A percentile compares a stretch with the other conserved stretches of the same genome.
These are phyloP conservation scores for Xylona heveae DNA, from an alignment of 495 filamentous ascomycete genomes.

Conservation along the genomic window DNA sequence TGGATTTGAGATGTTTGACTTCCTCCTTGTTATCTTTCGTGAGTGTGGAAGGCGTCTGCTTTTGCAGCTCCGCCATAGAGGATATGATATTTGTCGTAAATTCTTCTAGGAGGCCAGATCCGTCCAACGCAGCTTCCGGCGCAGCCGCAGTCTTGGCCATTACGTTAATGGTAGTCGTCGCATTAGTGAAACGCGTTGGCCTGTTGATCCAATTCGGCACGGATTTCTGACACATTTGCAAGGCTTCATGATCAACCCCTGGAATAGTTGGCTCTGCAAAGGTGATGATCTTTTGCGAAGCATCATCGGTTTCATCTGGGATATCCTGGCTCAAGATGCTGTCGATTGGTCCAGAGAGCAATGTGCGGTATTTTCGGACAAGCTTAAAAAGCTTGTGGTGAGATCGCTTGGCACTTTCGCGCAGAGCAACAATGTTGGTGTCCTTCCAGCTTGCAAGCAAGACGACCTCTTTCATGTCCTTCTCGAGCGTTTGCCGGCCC, in stretches of 20 bases:
- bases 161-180: slow-evolving; percentile 34
- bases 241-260: slow-evolving; percentile 20
- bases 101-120: neutral
- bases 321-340: slow-evolving; percentile 41
- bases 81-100: slow-evolving; percentile 35
- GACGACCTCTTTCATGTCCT: slow-evolving; percentile 70
- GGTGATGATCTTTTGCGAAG: slow-evolving; percentile 7
- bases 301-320: slow-evolving; percentile 22
- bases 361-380: slow-evolving; percentile 64
- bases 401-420: slow-evolving; percentile 71
- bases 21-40: slow-evolving; percentile 64
- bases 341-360: slow-evolving; percentile 51
- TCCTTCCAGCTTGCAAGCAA: slow-evolving; percentile 90
- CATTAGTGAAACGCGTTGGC: slow-evolving; percentile 49
- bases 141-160: slow-evolving; percentile 37
- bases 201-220: slow-evolving; percentile 33
- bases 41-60: slow-evolving; percentile 52
- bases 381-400: slow-evolving; percentile 83
- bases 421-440: slow-evolving; percentile 71
- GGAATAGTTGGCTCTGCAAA: slow-evolving; percentile 7
- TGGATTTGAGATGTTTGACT: slow-evolving; percentile 68
- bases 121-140: slow-evolving; percentile 22
- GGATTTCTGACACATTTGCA: slow-evolving; percentile 26
- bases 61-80: slow-evolving; percentile 48
- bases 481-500: slow-evolving; percentile 48